Base-by-base conservation (phyloP, 2,329 filamentous ascomycete genomes). In the Hypoxylon sp. region DNA sequence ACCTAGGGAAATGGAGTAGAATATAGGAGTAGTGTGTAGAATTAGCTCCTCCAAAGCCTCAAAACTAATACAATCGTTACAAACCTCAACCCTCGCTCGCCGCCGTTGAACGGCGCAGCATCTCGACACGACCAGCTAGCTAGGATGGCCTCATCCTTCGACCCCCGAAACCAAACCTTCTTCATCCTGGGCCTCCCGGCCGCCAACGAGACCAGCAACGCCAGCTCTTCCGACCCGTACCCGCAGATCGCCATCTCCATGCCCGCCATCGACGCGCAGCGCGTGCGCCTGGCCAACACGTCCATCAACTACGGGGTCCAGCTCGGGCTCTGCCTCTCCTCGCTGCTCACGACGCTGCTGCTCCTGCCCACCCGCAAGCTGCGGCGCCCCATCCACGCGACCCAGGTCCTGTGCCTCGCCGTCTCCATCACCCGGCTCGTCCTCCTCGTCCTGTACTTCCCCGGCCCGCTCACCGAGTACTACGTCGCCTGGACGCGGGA, bases 221-320 rank as follows among this genome's bases (percentile, higher is more conserved):
- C 52, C 42, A n/a, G 18, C 18, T 20, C 46, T 18, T 12, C 33
- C 20, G 24, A 28, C 54, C 16, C 44, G 18, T 26, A 42, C 18
- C 52, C 38, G 16, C 22, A 44, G 9, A 61, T 73, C 48, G 11
- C 64, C 46, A 69, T 74, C 24, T 68, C 63, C 28, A 65, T 74
- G 61, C 33, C 66, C 5, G 33, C 46, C 16, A 72, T 73, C 61
- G 68, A 74, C 42, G 64, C 64, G 3, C 71, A 71, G 48, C 69
- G 73, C 9, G 57, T 72, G 14, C 69, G 68, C 2, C 67, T 74
- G 1, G 71, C 70, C 67, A 78, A 75, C 71, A 75, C 79, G 24
- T 75, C 74, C 74, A 87, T 92, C 81, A 90, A 89, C 78, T 92
- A 90, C 75, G 89, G 86, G 54, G 79, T 85, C 16, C 91, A 95